phyloP scores from a whole-genome alignment of 257 asterid genomes.

The Nemophila menziesii region DNA sequence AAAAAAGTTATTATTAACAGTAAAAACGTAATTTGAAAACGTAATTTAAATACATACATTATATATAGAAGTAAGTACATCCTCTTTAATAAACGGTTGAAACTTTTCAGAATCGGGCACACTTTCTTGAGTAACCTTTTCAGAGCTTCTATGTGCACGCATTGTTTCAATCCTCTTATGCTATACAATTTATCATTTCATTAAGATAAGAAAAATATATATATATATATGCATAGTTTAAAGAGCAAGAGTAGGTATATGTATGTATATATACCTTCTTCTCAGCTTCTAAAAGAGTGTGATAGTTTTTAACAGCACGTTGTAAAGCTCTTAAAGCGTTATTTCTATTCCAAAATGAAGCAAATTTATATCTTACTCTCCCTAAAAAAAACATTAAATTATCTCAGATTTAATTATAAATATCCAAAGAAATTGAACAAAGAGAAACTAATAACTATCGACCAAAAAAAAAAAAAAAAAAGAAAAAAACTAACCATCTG shows the following conservation, averaged over 20 bases:
- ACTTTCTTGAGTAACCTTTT: conserved; percentile 36
- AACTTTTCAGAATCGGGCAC: conserved; percentile 27
- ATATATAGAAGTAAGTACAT: conserved; percentile 55
- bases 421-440: neutral
- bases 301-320: conserved; percentile 43
- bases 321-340: conserved; percentile 60
- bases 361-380: conserved; percentile 86
- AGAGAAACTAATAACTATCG: neutral
- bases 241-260: conserved; percentile 11
- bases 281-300: conserved; percentile 63
- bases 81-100: conserved; percentile 79
- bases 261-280: too few species aligned
- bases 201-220: neutral
- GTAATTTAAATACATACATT: conserved; percentile 50
- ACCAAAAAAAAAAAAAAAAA: neutral
- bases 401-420: neutral
- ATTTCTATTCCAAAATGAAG: conserved; percentile 97
- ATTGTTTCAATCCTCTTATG: conserved; percentile 21
- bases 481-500: conserved; percentile 54
- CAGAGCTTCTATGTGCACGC: conserved; percentile 55
- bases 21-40: conserved; percentile 10
- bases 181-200: neutral
- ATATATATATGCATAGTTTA: neutral
- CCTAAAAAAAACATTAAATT: conserved; percentile 25
- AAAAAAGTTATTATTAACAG: neutral